Percentiles rank a stretch among this genome's conserved stretches.
phyloP scores from a whole-genome alignment of 1,284 basidiomycete species.

The Exobasidium rhododendri region DNA sequence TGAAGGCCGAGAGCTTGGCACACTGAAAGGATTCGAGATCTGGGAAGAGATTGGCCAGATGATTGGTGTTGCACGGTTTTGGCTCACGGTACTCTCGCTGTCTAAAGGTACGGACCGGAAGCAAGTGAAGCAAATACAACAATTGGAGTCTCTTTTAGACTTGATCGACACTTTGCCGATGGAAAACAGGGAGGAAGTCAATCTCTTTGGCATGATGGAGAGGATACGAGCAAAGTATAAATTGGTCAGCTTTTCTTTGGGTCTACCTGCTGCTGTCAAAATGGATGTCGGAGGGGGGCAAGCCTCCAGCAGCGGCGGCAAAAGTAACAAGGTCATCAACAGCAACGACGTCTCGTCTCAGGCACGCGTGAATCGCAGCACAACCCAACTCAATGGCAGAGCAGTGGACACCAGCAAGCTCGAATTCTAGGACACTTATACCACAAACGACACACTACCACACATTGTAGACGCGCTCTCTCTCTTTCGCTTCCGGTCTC shows the following conservation, averaged over 20 bases:
- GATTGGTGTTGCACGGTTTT: conserved; percentile 74
- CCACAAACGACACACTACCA: not conserved
- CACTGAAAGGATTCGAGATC: conserved; percentile 87
- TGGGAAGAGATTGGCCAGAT: conserved; percentile 97
- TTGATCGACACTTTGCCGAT: conserved; percentile 73
- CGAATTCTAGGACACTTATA: conserved; percentile 1
- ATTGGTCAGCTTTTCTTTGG: conserved; percentile 76
- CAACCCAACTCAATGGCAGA: conserved; percentile 2
- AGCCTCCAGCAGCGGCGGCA: not conserved
- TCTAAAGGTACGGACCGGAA: conserved; percentile 22
- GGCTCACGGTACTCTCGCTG: conserved; percentile 55
- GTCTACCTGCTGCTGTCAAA: conserved; percentile 62
- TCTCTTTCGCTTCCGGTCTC: too few relatives aligned
- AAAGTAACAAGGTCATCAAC: not conserved
- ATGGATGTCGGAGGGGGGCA: not conserved
- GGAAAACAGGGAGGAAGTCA: conserved; percentile 56
- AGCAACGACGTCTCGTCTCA: too few relatives aligned
- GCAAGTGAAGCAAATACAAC: conserved; percentile 59
- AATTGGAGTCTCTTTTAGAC: conserved; percentile 66
- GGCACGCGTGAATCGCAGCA: too few relatives aligned
- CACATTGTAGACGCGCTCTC: not conserved
- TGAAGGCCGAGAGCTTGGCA: conserved; percentile 84
- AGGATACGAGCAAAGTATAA: conserved; percentile 85
- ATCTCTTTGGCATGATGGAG: conserved; percentile 71
- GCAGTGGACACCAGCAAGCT: conserved; percentile 7